Conservation (phyloP, 306 rosid species). For the Delonix regia region DNA sequence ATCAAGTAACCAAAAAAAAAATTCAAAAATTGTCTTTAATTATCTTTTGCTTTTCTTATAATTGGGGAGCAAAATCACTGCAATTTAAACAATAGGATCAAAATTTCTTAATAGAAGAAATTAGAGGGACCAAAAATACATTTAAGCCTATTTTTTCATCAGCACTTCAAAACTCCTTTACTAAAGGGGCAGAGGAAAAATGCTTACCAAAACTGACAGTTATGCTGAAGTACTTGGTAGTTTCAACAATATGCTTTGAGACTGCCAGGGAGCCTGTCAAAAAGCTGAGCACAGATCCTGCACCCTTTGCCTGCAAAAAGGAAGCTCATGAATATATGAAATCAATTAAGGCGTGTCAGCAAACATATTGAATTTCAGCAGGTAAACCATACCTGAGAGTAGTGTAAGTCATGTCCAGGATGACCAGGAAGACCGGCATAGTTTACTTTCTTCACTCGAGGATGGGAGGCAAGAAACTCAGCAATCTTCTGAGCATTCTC, state of each 20-base stretch:
- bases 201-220: constrained; percentile 91
- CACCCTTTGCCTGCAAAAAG: constrained; percentile 79
- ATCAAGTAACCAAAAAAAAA: not conserved
- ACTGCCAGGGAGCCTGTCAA: constrained; percentile 79
- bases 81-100: not conserved
- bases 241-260: constrained; percentile 89
- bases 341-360: not conserved
- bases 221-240: constrained; percentile 85
- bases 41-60: not conserved
- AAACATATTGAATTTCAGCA: constrained; percentile 24
- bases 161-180: not conserved
- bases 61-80: not conserved
- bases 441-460: constrained; percentile 74
- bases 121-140: not conserved
- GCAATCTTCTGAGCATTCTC: constrained; percentile 93
- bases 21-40: not conserved
- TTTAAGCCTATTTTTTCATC: not conserved
- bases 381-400: constrained; percentile 69
- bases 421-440: constrained; percentile 77
- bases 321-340: constrained; percentile 22
- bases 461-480: constrained; percentile 82
- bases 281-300: constrained; percentile 94
- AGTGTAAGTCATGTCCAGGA: constrained; percentile 80
- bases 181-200: constrained; percentile 11
- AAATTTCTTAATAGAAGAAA: not conserved